Percentiles rank a stretch among this genome's conserved stretches.
Conservation (phyloP, 2,329 filamentous ascomycete species). For the Cordyceps farinosa region DNA sequence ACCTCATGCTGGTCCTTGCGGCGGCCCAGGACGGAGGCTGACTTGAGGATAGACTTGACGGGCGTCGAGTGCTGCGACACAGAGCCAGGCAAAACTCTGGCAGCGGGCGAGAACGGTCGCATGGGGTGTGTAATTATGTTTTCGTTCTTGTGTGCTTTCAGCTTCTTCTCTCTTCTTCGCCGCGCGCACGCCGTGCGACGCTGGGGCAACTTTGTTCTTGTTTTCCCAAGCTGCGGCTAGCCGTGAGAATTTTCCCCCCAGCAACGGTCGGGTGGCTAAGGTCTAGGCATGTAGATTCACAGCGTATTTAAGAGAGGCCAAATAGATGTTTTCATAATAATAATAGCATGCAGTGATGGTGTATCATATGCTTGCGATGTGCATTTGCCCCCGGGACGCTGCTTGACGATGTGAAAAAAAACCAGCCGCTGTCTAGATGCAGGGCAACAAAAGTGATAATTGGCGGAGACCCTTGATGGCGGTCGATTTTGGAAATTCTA, state of each 20-base stretch:
- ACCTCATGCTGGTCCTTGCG: constrained; percentile 43
- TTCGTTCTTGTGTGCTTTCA: not conserved
- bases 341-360: not conserved
- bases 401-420: not conserved
- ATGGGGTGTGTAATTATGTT: constrained; percentile 20
- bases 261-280: constrained; percentile 15
- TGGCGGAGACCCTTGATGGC: not conserved
- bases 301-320: constrained; percentile 5
- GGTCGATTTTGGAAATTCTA: constrained; percentile 1
- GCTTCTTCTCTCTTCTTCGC: not conserved
- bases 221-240: not conserved
- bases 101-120: constrained; percentile 35
- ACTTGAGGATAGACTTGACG: constrained; percentile 53
- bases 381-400: not conserved
- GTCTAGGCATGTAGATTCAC: constrained; percentile 17
- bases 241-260: constrained; percentile 9
- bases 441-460: constrained; percentile 1
- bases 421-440: constrained; percentile 4
- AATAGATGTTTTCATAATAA: constrained; percentile 14
- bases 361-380: not conserved
- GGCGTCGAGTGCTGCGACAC: constrained; percentile 36
- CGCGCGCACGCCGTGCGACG: not conserved
- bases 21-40: constrained; percentile 42
- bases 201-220: not conserved
- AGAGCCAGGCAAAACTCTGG: constrained; percentile 33